Base-by-base conservation (phyloP, 805 yeast species). In the Jamesozyma spencerorum region DNA sequence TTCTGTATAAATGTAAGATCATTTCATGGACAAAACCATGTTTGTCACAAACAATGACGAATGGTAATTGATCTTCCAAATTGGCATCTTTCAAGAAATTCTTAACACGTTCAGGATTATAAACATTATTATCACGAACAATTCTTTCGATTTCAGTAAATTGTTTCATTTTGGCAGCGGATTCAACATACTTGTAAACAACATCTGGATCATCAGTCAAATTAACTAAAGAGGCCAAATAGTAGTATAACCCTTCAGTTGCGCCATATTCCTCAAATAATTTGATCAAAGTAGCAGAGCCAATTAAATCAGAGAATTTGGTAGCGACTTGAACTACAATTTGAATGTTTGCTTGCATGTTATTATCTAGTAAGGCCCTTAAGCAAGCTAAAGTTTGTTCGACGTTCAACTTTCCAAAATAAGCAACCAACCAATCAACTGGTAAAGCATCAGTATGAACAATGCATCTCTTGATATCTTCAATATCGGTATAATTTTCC, bases 91-190 rank as follows among this genome's bases (percentile, higher is more conserved):
- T 92, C 68, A 92, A 74, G 66, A 85, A 94, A 69, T 92, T 92
- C 72, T 92, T 92, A 45, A 92, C 97, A 66, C 88, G 88, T 63
- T 92, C 98, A 44, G 97, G 94, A 60, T 87, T 90, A 66, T 90
- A 92, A 44, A 86, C 90, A 50, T 77, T 84, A 71, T 92, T 92
- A 60, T 87, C 95, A 63, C 92, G 81, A 39, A 87, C 96, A 47
- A 92, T 77, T 64, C 99, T 79, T 70, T 92, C 98, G 57, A 92
- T 86, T 68, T 92, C 99, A 57, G 84, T 83, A 61, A 74, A 72
- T 69, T 92, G 97, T 46, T 88, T 88, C 60, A 86, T 72, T 57
- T 77, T 79, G 31, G 96, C 85, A 47, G 97, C 97, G 45, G 95
- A 78, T 65, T 87, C 95, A 53, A 92, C 87, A 66, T 90, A 92